Evolutionary conservation across 192 early-diverging fungal genomes (phyloP).

Genomic region (Phlyctochytrium arcticum): DNA sequence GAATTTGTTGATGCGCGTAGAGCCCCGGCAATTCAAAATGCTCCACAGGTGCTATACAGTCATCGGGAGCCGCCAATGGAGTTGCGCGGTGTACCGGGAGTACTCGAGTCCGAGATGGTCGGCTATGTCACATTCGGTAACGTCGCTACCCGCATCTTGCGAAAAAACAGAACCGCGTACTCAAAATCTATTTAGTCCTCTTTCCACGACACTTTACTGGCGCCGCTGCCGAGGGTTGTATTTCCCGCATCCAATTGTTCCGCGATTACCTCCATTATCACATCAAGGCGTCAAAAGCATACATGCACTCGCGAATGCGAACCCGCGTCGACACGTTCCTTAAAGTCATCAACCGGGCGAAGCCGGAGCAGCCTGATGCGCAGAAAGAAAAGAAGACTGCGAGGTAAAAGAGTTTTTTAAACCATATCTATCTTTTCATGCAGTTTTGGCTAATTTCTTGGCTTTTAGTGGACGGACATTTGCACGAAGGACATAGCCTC

Average conservation of each 20-base stretch:
- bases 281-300: constrained; percentile 98
- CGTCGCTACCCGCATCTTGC: neutral
- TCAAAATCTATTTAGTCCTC: constrained; percentile 59
- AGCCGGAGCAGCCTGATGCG: constrained; percentile 72
- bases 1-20: constrained; percentile 99
- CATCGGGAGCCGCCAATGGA: constrained; percentile 91
- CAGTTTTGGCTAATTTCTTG: no score
- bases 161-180: neutral
- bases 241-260: constrained; percentile 95
- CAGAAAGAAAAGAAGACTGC: constrained; percentile 49
- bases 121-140: constrained; percentile 96
- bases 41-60: constrained; percentile 95
- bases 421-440: no score
- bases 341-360: constrained; percentile 98
- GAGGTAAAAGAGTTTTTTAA: no score
- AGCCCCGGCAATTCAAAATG: constrained; percentile 80
- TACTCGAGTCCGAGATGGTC: constrained; percentile 75
- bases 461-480: no score
- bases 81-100: constrained; percentile 68
- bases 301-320: constrained; percentile 98
- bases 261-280: constrained; percentile 99
- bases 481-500: no score
- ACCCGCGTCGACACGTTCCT: constrained; percentile 91
- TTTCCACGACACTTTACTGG: constrained; percentile 86
- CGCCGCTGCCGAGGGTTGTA: constrained; percentile 76